Conservation (phyloP, 495 filamentous ascomycete genomes). For the Usnea hakonensis region DNA sequence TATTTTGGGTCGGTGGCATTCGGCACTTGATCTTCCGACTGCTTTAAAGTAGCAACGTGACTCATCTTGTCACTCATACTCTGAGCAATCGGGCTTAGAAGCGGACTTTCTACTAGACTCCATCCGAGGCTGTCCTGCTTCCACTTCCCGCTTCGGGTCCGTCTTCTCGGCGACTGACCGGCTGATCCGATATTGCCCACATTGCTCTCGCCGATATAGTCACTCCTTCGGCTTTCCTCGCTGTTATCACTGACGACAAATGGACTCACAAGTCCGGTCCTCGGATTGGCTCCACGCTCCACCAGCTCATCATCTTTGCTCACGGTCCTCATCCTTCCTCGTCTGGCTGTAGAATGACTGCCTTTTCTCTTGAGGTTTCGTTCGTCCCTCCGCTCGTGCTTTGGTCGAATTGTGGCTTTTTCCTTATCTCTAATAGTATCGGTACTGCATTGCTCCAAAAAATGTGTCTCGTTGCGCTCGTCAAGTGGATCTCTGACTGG, state of each 20-base stretch:
- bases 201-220: constrained; percentile 14
- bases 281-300: constrained; percentile 24
- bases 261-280: constrained; percentile 30
- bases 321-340: constrained; percentile 13
- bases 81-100: constrained; percentile 27
- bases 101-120: constrained; percentile 25
- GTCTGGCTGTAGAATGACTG: neutral
- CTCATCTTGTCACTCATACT: constrained; percentile 20
- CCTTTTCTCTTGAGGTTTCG: neutral
- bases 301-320: constrained; percentile 22
- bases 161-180: constrained; percentile 14
- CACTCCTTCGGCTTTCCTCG: constrained; percentile 16
- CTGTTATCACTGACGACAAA: constrained; percentile 19
- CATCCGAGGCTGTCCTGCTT: constrained; percentile 17
- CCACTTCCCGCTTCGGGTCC: constrained; percentile 27
- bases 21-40: constrained; percentile 42
- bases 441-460: neutral
- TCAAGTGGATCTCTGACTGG: neutral
- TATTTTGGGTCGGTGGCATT: constrained; percentile 38
- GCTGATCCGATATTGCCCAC: constrained; percentile 4
- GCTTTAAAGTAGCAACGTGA: constrained; percentile 31
- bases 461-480: constrained; percentile 3
- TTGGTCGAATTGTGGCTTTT: neutral
- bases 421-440: neutral
- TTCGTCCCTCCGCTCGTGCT: neutral